These are phyloP conservation scores for Austroboletus sp. DNA, from an alignment of 1,284 basidiomycete genomes.

Conservation along the genomic window DNA sequence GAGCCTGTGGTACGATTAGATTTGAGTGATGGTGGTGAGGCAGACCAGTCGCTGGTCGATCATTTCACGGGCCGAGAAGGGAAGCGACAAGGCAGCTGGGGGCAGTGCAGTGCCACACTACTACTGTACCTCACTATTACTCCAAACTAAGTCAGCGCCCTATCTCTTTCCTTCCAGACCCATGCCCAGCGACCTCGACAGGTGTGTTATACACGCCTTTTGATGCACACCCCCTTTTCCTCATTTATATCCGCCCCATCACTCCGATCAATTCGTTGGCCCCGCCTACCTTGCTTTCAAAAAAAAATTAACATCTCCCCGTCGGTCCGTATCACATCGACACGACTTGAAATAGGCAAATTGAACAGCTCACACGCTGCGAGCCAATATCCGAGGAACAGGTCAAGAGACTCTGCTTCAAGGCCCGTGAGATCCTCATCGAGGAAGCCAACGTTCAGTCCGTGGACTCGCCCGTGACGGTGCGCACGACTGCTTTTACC, in stretches of 20 bases:
- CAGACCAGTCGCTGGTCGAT: slow-evolving; percentile 8
- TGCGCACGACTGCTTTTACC: slow-evolving; percentile 29
- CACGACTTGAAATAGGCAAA: slow-evolving; percentile 50
- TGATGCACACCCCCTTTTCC: slow-evolving; percentile 22
- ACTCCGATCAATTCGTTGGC: background rate
- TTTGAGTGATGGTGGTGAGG: slow-evolving; percentile 3
- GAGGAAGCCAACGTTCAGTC: slow-evolving; percentile 97
- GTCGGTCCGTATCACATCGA: too few relatives aligned
- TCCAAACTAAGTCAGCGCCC: slow-evolving; percentile 26
- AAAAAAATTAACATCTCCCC: background rate
- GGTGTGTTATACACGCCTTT: slow-evolving; percentile 35
- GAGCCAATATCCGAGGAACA: slow-evolving; percentile 90
- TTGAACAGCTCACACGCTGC: slow-evolving; percentile 83
- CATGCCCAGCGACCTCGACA: slow-evolving; percentile 46
- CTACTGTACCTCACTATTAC: slow-evolving; percentile 24
- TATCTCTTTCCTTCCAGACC: slow-evolving; percentile 19
- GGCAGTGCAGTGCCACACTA: slow-evolving; percentile 27
- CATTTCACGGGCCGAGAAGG: slow-evolving; percentile 9
- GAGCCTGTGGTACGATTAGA: background rate
- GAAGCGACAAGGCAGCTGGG: slow-evolving; percentile 6
- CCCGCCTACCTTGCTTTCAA: background rate
- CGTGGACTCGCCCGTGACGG: slow-evolving; percentile 93
- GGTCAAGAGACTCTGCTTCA: slow-evolving; percentile 88
- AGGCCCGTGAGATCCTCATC: slow-evolving; percentile 91
- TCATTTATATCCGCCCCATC: slow-evolving; percentile 25